phyloP scores from a whole-genome alignment of 108 stramenopile species.

The Conticribra weissflogii region DNA sequence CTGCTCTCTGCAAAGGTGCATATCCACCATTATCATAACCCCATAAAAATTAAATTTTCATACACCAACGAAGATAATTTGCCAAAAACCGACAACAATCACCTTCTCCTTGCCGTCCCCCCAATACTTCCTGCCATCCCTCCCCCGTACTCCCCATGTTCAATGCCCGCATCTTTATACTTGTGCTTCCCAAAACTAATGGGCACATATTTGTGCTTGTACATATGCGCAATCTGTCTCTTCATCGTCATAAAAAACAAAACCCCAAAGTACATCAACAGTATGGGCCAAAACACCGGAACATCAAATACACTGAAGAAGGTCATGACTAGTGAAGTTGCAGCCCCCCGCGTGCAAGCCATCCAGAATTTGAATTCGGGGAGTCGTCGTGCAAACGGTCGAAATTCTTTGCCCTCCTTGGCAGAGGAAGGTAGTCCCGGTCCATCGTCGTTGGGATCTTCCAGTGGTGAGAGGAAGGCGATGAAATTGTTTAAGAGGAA shows the following conservation, averaged over 20 bases:
- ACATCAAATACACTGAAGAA: conserved; percentile 97
- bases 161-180: conserved; percentile 87
- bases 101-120: conserved; percentile 28
- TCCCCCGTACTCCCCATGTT: conserved; percentile 76
- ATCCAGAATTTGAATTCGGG: conserved; percentile 99
- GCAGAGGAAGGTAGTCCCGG: conserved; percentile 65
- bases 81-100: too few relatives aligned
- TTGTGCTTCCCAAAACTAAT: conserved; percentile 93
- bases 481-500: conserved; percentile 99
- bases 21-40: too few relatives aligned
- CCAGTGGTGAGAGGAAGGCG: conserved; percentile 95
- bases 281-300: conserved; percentile 99
- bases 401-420: conserved; percentile 81
- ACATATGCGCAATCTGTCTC: conserved; percentile 98
- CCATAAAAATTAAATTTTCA: too few relatives aligned
- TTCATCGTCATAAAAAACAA: conserved; percentile 99
- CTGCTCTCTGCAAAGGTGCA: too few relatives aligned
- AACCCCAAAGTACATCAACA: conserved; percentile 96
- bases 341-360: conserved; percentile 80
- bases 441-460: conserved; percentile 72
- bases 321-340: conserved; percentile 90
- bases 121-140: conserved; percentile 69
- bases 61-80: too few relatives aligned
- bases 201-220: conserved; percentile 98
- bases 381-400: conserved; percentile 94